Evolutionary conservation across 495 filamentous ascomycete genomes (phyloP).

Genomic region (Bathelium albidoporum): DNA sequence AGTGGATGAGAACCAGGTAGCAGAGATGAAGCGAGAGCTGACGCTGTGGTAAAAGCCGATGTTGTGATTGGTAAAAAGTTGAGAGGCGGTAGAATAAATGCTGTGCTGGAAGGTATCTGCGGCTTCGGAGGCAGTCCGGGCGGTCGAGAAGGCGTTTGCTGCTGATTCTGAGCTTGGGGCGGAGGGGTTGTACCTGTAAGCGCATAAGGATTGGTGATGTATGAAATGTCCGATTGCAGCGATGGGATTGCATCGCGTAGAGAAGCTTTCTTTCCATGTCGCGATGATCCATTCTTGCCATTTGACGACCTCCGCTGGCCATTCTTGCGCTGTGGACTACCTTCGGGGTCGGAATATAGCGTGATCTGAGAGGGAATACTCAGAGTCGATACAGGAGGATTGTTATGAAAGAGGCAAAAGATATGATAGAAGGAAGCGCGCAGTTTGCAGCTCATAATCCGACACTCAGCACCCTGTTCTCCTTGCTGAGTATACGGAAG

Average conservation of each 20-base stretch:
- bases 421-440: constrained; percentile 93
- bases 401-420: constrained; percentile 91
- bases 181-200: constrained; percentile 29
- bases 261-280: constrained; percentile 22
- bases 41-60: constrained; percentile 68
- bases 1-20: constrained; percentile 84
- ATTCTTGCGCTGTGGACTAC: constrained; percentile 10
- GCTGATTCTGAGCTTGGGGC: constrained; percentile 30
- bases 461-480: constrained; percentile 35
- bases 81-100: constrained; percentile 65
- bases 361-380: constrained; percentile 27
- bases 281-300: constrained; percentile 17
- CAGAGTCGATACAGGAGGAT: constrained; percentile 44
- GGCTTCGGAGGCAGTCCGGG: constrained; percentile 25
- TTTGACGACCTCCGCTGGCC: constrained; percentile 7
- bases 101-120: constrained; percentile 24
- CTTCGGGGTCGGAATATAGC: constrained; percentile 1
- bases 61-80: constrained; percentile 79
- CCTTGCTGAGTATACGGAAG: constrained; percentile 60
- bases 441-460: constrained; percentile 82
- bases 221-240: constrained; percentile 34
- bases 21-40: constrained; percentile 58
- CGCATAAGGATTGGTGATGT: constrained; percentile 35
- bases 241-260: constrained; percentile 33
- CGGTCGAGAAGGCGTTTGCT: constrained; percentile 21